These are phyloP conservation scores for Styphnolobium japonicum DNA, from an alignment of 306 rosid species.

Conservation along the genomic window DNA sequence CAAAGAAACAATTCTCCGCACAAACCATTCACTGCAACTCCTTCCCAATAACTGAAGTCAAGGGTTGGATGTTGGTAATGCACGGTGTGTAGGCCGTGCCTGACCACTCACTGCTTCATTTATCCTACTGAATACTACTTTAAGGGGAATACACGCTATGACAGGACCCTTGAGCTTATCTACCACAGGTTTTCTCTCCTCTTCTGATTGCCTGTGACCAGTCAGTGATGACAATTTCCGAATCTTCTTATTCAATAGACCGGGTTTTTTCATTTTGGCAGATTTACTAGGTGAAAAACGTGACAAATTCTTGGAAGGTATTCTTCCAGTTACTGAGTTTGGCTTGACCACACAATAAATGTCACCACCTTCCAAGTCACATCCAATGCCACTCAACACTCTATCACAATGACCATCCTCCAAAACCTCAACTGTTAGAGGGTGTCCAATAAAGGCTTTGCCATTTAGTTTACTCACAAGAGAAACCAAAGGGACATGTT, in stretches of 20 bases:
- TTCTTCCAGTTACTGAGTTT: constrained; percentile 30
- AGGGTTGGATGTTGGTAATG: constrained; percentile 20
- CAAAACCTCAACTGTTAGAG: constrained; percentile 60
- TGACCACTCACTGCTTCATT: constrained; percentile 64
- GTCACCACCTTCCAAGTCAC: constrained; percentile 23
- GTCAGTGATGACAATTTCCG: constrained; percentile 72
- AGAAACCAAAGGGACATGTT: constrained; percentile 75
- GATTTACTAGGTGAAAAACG: constrained; percentile 35
- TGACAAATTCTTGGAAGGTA: constrained; percentile 33
- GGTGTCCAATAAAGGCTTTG: constrained; percentile 76
- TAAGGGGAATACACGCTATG: constrained; percentile 71
- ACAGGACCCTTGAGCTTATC: constrained; percentile 52
- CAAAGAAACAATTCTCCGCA: constrained; percentile 18
- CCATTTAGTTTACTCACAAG: constrained; percentile 72
- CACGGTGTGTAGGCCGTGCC: constrained; percentile 40
- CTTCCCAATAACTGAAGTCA: constrained; percentile 21
- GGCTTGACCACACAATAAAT: constrained; percentile 14
- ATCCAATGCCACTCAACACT: constrained; percentile 24
- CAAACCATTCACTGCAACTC: constrained; percentile 16
- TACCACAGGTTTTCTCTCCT: constrained; percentile 36
- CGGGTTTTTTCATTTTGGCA: constrained; percentile 49
- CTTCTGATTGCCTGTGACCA: constrained; percentile 37
- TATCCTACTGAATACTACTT: constrained; percentile 66
- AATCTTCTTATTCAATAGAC: constrained; percentile 52
- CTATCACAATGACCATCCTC: constrained; percentile 42